Evolutionary conservation across 2,329 filamentous ascomycete species (phyloP).

Genomic region (Ilyonectria sp.): DNA sequence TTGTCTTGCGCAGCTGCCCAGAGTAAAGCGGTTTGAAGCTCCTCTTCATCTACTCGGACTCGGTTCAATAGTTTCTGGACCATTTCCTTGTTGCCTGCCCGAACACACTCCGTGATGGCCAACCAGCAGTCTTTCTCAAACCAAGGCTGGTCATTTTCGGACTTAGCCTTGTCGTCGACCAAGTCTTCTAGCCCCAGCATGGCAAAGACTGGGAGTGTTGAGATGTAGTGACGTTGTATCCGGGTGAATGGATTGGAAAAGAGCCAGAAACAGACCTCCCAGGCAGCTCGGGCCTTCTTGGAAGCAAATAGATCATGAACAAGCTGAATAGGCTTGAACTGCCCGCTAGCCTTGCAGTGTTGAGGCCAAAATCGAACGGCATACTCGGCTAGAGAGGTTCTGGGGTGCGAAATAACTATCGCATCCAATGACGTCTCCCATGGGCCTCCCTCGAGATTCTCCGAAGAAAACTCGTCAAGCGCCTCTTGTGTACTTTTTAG

Average conservation of each 20-base stretch:
- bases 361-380: constrained; percentile 11
- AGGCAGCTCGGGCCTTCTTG: neutral
- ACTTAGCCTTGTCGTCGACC: neutral
- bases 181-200: constrained; percentile 1
- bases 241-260: constrained; percentile 10
- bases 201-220: neutral
- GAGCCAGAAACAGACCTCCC: neutral
- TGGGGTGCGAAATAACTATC: neutral
- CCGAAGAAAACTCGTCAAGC: neutral
- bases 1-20: neutral
- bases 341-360: neutral
- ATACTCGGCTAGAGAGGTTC: neutral
- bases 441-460: neutral
- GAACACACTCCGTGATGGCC: constrained; percentile 8
- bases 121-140: constrained; percentile 1
- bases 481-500: neutral
- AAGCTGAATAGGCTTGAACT: neutral
- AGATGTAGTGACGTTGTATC: constrained; percentile 1
- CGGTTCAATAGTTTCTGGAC: neutral
- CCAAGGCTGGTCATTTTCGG: neutral
- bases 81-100: neutral
- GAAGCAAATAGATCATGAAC: neutral
- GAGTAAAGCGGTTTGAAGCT: neutral
- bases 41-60: neutral
- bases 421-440: neutral